Conservation (phyloP, 2,329 filamentous ascomycete species). For the Pyricularia grisea region DNA sequence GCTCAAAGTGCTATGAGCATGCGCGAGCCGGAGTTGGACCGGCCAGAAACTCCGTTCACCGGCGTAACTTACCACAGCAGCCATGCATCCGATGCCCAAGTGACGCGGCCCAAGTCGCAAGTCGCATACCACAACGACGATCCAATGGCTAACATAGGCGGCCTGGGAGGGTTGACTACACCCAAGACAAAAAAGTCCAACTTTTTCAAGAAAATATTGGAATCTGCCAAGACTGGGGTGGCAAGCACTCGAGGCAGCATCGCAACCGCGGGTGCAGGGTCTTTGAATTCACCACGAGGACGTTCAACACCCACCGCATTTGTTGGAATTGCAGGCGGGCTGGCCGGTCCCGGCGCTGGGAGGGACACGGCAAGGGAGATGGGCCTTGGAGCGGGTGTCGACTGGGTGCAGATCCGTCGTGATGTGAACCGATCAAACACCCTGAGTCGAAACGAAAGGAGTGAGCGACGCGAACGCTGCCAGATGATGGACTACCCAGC, state of each 20-base stretch:
- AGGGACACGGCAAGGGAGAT: constrained; percentile 58
- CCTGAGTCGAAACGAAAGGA: constrained; percentile 76
- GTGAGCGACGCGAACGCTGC: constrained; percentile 78
- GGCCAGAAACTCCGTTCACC: constrained; percentile 58
- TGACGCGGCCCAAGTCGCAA: constrained; percentile 52
- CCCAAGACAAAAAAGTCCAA: constrained; percentile 77
- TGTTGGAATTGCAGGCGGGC: constrained; percentile 35
- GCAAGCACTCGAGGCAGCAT: constrained; percentile 84
- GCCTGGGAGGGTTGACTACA: constrained; percentile 67
- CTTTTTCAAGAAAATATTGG: constrained; percentile 92
- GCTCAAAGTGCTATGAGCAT: constrained; percentile 58
- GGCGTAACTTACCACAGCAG: constrained; percentile 88
- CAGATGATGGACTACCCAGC: constrained; percentile 91
- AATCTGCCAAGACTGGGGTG: constrained; percentile 87
- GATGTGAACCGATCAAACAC: constrained; percentile 96
- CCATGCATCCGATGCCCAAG: constrained; percentile 54
- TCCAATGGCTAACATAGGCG: constrained; percentile 24
- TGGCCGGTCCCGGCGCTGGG: constrained; percentile 22
- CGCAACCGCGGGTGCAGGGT: constrained; percentile 42
- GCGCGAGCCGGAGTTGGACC: constrained; percentile 43
- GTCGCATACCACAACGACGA: constrained; percentile 54
- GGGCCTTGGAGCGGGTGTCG: constrained; percentile 56
- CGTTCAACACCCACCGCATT: constrained; percentile 29
- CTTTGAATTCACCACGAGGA: constrained; percentile 28
- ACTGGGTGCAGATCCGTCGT: constrained; percentile 96